Conservation (phyloP, 495 filamentous ascomycete species). For the Trichocladium uniseriatum region DNA sequence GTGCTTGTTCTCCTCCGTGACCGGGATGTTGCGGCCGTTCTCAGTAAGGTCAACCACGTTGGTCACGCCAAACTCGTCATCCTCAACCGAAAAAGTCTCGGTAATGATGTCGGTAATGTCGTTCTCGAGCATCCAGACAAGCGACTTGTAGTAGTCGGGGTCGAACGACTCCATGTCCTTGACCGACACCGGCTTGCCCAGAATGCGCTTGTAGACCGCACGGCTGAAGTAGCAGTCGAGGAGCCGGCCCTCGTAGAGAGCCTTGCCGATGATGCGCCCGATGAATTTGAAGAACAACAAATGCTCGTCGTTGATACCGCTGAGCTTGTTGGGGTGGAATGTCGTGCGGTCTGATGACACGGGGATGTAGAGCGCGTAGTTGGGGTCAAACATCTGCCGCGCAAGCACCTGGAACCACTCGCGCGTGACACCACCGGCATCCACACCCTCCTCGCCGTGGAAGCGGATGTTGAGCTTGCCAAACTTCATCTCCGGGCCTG, state of each 20-base stretch:
- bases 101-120: conserved; percentile 98
- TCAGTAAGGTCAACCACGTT: conserved; percentile 79
- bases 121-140: conserved; percentile 97
- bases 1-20: conserved; percentile 97
- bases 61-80: conserved; percentile 83
- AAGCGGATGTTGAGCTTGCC: conserved; percentile 97
- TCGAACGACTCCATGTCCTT: conserved; percentile 99
- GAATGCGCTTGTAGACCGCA: conserved; percentile 94
- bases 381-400: conserved; percentile 97
- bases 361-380: conserved; percentile 91
- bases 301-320: conserved; percentile 90
- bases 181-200: conserved; percentile 87
- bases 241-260: conserved; percentile 89
- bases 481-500: conserved; percentile 90
- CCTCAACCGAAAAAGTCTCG: conserved; percentile 92
- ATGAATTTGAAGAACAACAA: conserved; percentile 99
- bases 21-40: conserved; percentile 81
- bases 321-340: conserved; percentile 93
- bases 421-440: conserved; percentile 93
- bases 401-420: conserved; percentile 99
- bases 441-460: conserved; percentile 94
- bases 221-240: conserved; percentile 98
- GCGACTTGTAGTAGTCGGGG: conserved; percentile 97
- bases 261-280: conserved; percentile 96
- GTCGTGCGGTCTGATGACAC: conserved; percentile 97